phyloP scores from a whole-genome alignment of 305 asterid species.

The Coffea humblotiana region DNA sequence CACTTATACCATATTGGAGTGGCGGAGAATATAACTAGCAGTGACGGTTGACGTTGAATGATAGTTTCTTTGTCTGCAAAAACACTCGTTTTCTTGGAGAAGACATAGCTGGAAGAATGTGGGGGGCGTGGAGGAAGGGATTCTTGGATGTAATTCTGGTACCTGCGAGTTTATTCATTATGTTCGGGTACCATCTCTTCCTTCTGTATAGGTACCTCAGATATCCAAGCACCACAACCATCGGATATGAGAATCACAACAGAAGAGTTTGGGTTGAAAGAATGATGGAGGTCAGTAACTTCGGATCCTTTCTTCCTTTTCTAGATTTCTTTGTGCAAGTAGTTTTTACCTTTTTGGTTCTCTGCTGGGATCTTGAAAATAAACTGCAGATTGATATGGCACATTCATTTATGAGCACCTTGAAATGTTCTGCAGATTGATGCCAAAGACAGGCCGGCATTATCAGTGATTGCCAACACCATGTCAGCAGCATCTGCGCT shows the following conservation, averaged over 20 bases:
- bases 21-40: neutral
- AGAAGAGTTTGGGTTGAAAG: constrained; percentile 59
- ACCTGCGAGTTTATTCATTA: constrained; percentile 50
- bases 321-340: neutral
- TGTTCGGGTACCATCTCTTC: constrained; percentile 58
- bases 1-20: no score
- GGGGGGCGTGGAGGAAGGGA: constrained; percentile 50
- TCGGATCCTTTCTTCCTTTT: neutral
- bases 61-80: neutral
- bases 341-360: neutral
- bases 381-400: neutral
- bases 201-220: constrained; percentile 52
- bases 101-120: constrained; percentile 28
- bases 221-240: constrained; percentile 40
- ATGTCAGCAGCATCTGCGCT: constrained; percentile 48
- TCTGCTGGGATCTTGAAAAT: neutral
- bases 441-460: constrained; percentile 45
- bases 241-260: constrained; percentile 62
- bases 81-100: neutral
- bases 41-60: neutral
- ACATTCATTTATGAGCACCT: constrained; percentile 3
- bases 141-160: constrained; percentile 56
- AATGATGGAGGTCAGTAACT: constrained; percentile 49
- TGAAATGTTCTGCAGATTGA: constrained; percentile 43
- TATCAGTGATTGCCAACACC: constrained; percentile 45